Evolutionary conservation across 345 rosid species (phyloP).

Genomic region (Dipteronia dyeriana): DNA sequence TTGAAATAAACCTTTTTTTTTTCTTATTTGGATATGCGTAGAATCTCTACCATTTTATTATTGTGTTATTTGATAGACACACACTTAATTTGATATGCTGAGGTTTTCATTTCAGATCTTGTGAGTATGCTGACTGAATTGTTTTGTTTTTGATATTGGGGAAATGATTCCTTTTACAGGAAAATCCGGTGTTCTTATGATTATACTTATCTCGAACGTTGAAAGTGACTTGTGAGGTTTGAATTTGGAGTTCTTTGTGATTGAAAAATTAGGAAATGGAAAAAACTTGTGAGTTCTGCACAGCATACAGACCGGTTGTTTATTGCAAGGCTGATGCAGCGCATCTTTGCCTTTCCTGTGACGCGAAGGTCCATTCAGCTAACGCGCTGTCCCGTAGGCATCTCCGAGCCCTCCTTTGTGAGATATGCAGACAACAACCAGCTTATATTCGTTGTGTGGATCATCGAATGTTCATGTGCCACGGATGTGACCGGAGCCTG

Average conservation of each 20-base stretch:
- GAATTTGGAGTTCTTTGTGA: neutral
- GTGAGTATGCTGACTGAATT: neutral
- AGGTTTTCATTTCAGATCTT: neutral
- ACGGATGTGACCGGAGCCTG: conserved; percentile 52
- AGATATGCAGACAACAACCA: conserved; percentile 51
- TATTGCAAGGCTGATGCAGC: conserved; percentile 89
- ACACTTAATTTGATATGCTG: neutral
- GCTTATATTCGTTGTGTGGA: conserved; percentile 58
- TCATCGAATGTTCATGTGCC: conserved; percentile 64
- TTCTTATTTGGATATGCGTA: neutral
- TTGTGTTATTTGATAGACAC: neutral
- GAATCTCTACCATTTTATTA: neutral
- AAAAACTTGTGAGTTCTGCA: conserved; percentile 74
- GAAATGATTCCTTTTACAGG: neutral
- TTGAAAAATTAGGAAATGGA: conserved; percentile 45
- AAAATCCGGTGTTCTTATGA: neutral
- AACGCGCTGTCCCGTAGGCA: conserved; percentile 78
- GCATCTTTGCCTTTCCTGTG: conserved; percentile 79
- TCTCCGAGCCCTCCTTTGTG: conserved; percentile 72
- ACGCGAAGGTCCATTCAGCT: conserved; percentile 87
- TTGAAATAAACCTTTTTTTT: no score
- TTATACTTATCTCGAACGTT: neutral
- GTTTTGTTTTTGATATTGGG: conserved; percentile 22
- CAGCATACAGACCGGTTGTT: conserved; percentile 61
- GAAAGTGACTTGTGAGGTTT: conserved; percentile 8